Conservation (phyloP, 352 stramenopile genomes). For the Phytophthora niederhauseri region DNA sequence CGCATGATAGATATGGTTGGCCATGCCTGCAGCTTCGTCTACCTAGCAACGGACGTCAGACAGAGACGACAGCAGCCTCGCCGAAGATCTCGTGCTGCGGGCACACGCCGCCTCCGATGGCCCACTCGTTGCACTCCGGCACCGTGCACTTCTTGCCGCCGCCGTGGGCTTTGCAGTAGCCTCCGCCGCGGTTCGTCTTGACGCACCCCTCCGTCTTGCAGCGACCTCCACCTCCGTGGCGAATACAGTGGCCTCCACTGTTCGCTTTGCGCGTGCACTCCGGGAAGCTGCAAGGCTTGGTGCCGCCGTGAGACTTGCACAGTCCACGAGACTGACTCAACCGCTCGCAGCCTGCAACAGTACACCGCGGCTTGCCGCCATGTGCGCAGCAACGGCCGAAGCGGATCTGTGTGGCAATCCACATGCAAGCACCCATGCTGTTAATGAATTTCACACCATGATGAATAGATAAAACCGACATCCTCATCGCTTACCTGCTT, state of each 20-base stretch:
- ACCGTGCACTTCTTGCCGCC: constrained; percentile 79
- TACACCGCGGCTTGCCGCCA: constrained; percentile 72
- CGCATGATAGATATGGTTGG: constrained; percentile 29
- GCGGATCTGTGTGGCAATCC: constrained; percentile 43
- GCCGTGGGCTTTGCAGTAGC: constrained; percentile 81
- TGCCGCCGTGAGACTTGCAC: constrained; percentile 85
- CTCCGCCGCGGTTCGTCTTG: constrained; percentile 81
- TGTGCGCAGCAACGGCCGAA: constrained; percentile 80
- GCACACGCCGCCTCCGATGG: constrained; percentile 68
- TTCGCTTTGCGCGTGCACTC: constrained; percentile 76
- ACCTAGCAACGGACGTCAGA: constrained; percentile 41
- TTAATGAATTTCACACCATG: constrained; percentile 10
- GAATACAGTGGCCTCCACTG: constrained; percentile 82
- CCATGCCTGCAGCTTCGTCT: constrained; percentile 6
- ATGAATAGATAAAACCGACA: background rate
- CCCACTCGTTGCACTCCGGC: constrained; percentile 71
- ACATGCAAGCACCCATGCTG: constrained; percentile 2
- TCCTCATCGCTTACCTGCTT: constrained; percentile 56
- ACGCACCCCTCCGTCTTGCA: constrained; percentile 72
- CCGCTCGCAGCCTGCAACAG: constrained; percentile 70
- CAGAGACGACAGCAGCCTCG: constrained; percentile 45
- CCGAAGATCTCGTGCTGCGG: constrained; percentile 66
- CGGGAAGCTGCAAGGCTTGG: constrained; percentile 59
- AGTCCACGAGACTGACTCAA: constrained; percentile 64
- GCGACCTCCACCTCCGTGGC: constrained; percentile 72